A percentile compares a stretch with the other conserved stretches of the same genome.
Evolutionary conservation across 495 filamentous ascomycete species (phyloP).

Genomic region (Tuber calosporum): DNA sequence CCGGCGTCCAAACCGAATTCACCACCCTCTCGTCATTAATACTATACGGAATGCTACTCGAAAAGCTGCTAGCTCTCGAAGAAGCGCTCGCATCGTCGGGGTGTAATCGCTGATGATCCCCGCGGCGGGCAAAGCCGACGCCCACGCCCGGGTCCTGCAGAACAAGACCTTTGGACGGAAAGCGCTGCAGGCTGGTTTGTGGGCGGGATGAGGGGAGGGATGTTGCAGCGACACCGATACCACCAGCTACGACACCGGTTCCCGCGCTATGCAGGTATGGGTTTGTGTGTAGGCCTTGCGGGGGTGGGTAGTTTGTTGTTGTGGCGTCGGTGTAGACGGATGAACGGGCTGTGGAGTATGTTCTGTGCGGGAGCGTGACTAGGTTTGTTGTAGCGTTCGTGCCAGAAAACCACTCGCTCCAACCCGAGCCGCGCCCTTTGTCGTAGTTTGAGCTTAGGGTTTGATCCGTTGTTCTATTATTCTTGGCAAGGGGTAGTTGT

Average conservation of each 20-base stretch:
- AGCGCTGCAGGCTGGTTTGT: conserved; percentile 22
- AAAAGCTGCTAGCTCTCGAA: conserved; percentile 31
- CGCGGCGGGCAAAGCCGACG: conserved; percentile 16
- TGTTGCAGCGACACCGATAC: conserved; percentile 4
- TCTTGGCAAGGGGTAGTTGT: conserved; percentile 18
- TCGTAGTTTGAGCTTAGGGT: neutral
- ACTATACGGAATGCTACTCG: conserved; percentile 35
- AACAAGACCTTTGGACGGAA: conserved; percentile 32
- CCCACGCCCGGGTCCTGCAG: conserved; percentile 32
- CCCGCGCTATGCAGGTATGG: conserved; percentile 37
- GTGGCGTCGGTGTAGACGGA: conserved; percentile 32
- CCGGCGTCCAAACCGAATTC: conserved; percentile 24
- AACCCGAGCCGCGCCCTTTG: conserved; percentile 28
- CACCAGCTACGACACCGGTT: conserved; percentile 25
- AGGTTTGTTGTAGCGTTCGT: conserved; percentile 36
- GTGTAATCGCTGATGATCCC: neutral
- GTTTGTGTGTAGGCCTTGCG: conserved; percentile 18
- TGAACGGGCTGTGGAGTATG: conserved; percentile 26
- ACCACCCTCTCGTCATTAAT: conserved; percentile 16
- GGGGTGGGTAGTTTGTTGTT: neutral
- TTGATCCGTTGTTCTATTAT: conserved; percentile 7
- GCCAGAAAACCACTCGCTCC: conserved; percentile 41
- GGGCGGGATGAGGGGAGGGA: neutral
- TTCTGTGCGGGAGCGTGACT: conserved; percentile 25
- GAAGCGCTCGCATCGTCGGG: conserved; percentile 18